Conservation (phyloP, 148 eudicot genomes). For the Rhododendron simsii region DNA sequence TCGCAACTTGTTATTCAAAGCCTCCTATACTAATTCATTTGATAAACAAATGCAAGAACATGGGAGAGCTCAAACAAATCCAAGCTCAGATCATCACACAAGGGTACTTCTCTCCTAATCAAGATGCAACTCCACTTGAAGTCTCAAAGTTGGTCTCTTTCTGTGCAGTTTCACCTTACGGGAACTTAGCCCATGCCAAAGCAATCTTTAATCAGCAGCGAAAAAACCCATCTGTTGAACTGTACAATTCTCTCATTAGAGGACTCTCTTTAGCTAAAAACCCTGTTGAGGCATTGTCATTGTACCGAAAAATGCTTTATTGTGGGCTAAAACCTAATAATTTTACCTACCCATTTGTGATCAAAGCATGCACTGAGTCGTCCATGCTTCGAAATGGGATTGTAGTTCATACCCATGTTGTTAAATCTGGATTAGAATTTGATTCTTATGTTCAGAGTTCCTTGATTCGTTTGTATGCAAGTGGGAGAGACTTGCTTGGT, state of each 20-base stretch:
- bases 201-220: constrained; percentile 21
- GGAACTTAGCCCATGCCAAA: constrained; percentile 26
- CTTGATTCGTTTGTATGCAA: constrained; percentile 32
- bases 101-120: constrained; percentile 11
- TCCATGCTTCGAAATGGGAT: constrained; percentile 16
- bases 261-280: constrained; percentile 19
- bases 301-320: constrained; percentile 21
- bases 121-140: constrained; percentile 8
- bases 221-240: constrained; percentile 24
- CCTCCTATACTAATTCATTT: constrained; percentile 5
- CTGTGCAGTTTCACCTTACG: constrained; percentile 19
- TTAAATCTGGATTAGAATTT: constrained; percentile 25
- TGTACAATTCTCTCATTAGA: constrained; percentile 36
- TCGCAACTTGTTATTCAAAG: neutral
- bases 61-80: constrained; percentile 26
- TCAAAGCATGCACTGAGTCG: constrained; percentile 24
- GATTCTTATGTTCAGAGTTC: constrained; percentile 32
- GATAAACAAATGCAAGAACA: constrained; percentile 24
- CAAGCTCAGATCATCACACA: constrained; percentile 30
- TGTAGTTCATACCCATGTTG: constrained; percentile 27
- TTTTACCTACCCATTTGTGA: constrained; percentile 32
- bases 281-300: constrained; percentile 19
- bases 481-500: constrained; percentile 15
- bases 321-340: constrained; percentile 25
- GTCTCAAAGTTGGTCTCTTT: constrained; percentile 17